Percentiles rank a stretch among this genome's conserved stretches.
phyloP scores from a whole-genome alignment of 768 basidiomycete species.

The Lepiota subincarnata region DNA sequence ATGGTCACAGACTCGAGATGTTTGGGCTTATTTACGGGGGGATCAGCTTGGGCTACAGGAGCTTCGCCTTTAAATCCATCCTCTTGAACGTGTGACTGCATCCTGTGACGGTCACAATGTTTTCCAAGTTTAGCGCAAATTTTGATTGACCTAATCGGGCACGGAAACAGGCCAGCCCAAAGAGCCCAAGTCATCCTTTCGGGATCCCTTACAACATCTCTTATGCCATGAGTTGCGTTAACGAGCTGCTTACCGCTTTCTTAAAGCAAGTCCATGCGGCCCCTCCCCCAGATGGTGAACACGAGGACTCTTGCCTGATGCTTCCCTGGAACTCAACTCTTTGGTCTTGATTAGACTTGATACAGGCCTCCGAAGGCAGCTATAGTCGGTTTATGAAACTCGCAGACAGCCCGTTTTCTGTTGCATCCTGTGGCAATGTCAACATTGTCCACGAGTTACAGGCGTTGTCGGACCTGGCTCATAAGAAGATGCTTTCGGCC shows the following conservation, averaged over 20 bases:
- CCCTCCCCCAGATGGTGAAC: conserved; percentile 3
- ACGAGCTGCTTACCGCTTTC: not conserved
- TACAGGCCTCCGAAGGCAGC: not conserved
- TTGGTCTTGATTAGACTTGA: not conserved
- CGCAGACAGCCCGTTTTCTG: not conserved
- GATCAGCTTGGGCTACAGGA: conserved; percentile 44
- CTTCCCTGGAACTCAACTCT: not conserved
- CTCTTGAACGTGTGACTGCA: conserved; percentile 34
- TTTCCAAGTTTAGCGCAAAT: conserved; percentile 19
- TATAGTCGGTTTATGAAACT: not conserved
- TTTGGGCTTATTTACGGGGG: conserved; percentile 51
- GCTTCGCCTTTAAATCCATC: conserved; percentile 63
- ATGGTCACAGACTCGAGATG: conserved; percentile 26
- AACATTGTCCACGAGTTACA: conserved; percentile 25
- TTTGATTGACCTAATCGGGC: conserved; percentile 15
- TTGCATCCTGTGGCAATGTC: not conserved
- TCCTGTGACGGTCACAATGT: conserved; percentile 35
- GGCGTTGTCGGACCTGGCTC: conserved; percentile 40
- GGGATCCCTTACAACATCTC: not conserved
- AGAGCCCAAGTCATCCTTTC: not conserved
- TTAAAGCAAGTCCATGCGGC: not conserved
- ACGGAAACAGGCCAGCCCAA: conserved; percentile 10
- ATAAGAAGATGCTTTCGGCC: conserved; percentile 46
- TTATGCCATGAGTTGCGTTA: not conserved
- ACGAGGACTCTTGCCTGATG: not conserved